Percentiles rank a stretch among this genome's conserved stretches.
phyloP scores from a whole-genome alignment of 306 rosid genomes.

The Neltuma alba region DNA sequence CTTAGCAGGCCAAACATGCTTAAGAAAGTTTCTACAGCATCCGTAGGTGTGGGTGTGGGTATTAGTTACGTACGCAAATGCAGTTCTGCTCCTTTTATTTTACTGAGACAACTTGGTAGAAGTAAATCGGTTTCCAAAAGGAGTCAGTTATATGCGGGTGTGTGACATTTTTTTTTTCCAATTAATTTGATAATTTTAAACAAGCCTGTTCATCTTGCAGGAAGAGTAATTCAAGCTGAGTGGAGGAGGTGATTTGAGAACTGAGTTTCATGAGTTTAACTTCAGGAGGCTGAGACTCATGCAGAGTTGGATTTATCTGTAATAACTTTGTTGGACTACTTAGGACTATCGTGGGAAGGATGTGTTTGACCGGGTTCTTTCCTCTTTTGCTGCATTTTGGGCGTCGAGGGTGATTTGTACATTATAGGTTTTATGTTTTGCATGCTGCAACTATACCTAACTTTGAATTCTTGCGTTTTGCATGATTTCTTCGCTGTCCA shows the following conservation, averaged over 20 bases:
- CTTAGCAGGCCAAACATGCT: not conserved
- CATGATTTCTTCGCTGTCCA: conserved; percentile 47
- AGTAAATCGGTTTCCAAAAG: conserved; percentile 5
- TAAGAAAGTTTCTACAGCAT: not conserved
- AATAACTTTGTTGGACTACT: conserved; percentile 43
- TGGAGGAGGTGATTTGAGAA: conserved; percentile 75
- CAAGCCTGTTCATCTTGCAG: conserved; percentile 52
- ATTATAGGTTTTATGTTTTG: conserved; percentile 72
- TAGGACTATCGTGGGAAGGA: conserved; percentile 43
- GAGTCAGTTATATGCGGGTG: not conserved
- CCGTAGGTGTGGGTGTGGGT: not conserved
- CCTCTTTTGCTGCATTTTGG: conserved; percentile 59
- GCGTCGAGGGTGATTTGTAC: conserved; percentile 89
- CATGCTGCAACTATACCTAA: conserved; percentile 43
- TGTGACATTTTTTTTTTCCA: not conserved
- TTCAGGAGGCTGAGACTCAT: conserved; percentile 42
- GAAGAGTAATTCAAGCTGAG: conserved; percentile 81
- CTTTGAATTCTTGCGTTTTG: conserved; percentile 46
- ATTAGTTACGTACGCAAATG: not conserved
- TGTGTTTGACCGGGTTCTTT: conserved; percentile 52
- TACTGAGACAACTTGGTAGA: not conserved
- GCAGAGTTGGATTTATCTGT: conserved; percentile 41
- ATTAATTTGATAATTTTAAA: conserved; percentile 7
- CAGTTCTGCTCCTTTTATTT: not conserved
- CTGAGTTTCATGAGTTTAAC: conserved; percentile 40